These are phyloP conservation scores for Voacanga thouarsii DNA, from an alignment of 257 asterid species.

Conservation along the genomic window DNA sequence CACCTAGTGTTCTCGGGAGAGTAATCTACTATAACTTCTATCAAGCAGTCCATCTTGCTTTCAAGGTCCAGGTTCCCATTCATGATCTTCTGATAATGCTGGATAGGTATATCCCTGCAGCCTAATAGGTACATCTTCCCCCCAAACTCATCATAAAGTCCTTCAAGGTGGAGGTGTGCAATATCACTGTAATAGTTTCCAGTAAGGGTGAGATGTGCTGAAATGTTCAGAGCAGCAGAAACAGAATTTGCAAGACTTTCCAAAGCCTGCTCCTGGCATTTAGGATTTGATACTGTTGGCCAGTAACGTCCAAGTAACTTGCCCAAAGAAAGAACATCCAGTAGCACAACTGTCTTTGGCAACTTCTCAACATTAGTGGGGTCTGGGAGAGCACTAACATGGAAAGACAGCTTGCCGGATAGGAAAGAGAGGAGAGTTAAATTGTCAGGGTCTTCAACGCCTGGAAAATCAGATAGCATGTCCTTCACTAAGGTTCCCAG, in stretches of 20 bases:
- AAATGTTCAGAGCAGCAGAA: slow-evolving; percentile 11
- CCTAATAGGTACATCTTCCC: slow-evolving; percentile 26
- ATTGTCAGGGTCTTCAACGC: slow-evolving; percentile 6
- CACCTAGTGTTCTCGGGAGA: slow-evolving; percentile 13
- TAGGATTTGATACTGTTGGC: slow-evolving; percentile 5
- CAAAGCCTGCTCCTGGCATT: background rate
- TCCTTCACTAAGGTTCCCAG: slow-evolving; percentile 1
- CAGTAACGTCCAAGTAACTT: slow-evolving; percentile 17
- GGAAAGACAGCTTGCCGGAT: slow-evolving; percentile 18
- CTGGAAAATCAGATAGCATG: slow-evolving; percentile 13
- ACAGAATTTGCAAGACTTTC: background rate
- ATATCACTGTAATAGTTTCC: slow-evolving; percentile 12
- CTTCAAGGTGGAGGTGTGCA: slow-evolving; percentile 16
- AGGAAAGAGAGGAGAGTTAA: slow-evolving; percentile 17
- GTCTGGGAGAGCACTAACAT: slow-evolving; percentile 17
- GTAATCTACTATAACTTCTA: slow-evolving; percentile 17
- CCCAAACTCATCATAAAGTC: slow-evolving; percentile 15
- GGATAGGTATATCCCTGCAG: slow-evolving; percentile 15
- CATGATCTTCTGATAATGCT: slow-evolving; percentile 8
- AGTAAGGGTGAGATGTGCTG: slow-evolving; percentile 18
- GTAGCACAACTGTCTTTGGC: slow-evolving; percentile 7
- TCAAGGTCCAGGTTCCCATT: background rate
- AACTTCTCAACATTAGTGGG: background rate
- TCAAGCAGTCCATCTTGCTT: slow-evolving; percentile 21
- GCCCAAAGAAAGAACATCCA: slow-evolving; percentile 20